phyloP scores from a whole-genome alignment of 768 basidiomycete genomes.

The Collybia nuda region DNA sequence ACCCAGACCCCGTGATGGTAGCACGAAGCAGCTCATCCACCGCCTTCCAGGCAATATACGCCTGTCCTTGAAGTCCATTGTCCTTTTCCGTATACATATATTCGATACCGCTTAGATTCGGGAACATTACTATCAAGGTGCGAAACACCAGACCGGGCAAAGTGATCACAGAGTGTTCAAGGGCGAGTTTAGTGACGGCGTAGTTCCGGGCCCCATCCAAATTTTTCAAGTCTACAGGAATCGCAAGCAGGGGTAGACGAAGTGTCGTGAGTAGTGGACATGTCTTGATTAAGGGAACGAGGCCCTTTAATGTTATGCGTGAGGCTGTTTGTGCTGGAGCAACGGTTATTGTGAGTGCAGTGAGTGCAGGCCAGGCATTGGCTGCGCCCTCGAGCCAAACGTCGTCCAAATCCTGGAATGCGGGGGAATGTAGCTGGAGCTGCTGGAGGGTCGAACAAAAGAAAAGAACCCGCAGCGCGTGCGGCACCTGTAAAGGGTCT shows the following conservation, averaged over 20 bases:
- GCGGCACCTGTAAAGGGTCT: background rate
- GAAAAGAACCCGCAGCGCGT: background rate
- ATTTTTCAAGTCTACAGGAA: background rate
- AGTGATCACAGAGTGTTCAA: background rate
- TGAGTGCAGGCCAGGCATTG: constrained; percentile 5
- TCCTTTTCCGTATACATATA: no score
- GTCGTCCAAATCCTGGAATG: background rate
- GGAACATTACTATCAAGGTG: background rate
- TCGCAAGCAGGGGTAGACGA: constrained; percentile 1
- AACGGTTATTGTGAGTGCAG: background rate
- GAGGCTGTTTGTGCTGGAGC: background rate
- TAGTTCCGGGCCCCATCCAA: background rate
- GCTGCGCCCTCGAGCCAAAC: background rate
- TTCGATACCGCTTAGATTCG: background rate
- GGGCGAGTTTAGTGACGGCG: background rate
- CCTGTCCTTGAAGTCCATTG: no score
- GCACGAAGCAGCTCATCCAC: no score
- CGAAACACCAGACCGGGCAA: background rate
- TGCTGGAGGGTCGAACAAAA: background rate
- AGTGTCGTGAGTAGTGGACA: constrained; percentile 2
- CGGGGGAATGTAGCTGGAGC: background rate
- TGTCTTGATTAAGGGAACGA: constrained; percentile 4
- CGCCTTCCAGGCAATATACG: no score
- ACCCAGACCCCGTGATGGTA: no score
- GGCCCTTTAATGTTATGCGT: constrained; percentile 1